Evolutionary conservation across 257 asterid species (phyloP).

Genomic region (Parsonsia alboflavescens): DNA sequence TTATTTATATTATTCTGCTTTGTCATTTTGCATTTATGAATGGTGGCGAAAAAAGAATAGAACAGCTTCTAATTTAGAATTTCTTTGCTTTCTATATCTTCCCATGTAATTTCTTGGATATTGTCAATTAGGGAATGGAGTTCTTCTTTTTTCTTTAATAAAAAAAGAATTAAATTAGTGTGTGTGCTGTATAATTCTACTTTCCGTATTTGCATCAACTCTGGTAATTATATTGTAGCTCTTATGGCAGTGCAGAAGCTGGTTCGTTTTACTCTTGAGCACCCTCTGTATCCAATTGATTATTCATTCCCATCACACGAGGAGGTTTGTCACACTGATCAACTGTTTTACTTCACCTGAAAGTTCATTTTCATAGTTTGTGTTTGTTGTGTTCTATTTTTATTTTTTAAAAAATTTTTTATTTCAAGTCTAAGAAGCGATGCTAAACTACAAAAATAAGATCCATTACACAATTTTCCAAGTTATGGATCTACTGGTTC

Average conservation of each 20-base stretch:
- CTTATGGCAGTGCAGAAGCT: slow-evolving; percentile 63
- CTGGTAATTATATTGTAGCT: slow-evolving; percentile 15
- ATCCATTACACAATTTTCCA: neutral
- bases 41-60: neutral
- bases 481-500: neutral
- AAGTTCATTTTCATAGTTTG: neutral
- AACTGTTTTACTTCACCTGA: neutral
- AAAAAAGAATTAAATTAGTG: too few relatives aligned
- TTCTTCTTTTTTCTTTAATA: neutral
- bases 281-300: slow-evolving; percentile 69
- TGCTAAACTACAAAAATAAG: neutral
- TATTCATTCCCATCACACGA: slow-evolving; percentile 80
- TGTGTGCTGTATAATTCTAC: neutral
- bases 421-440: neutral
- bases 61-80: neutral
- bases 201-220: slow-evolving; percentile 1
- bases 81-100: neutral
- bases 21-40: neutral
- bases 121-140: neutral
- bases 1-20: neutral
- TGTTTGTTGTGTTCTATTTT: neutral
- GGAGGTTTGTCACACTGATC: slow-evolving; percentile 39
- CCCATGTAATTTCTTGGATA: neutral
- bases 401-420: too few relatives aligned
- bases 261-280: slow-evolving; percentile 66